Percentiles rank a stretch among this genome's conserved stretches.
These are phyloP conservation scores for Hirsutella minnesotensis DNA, from an alignment of 2,329 filamentous ascomycete genomes.

Conservation along the genomic window DNA sequence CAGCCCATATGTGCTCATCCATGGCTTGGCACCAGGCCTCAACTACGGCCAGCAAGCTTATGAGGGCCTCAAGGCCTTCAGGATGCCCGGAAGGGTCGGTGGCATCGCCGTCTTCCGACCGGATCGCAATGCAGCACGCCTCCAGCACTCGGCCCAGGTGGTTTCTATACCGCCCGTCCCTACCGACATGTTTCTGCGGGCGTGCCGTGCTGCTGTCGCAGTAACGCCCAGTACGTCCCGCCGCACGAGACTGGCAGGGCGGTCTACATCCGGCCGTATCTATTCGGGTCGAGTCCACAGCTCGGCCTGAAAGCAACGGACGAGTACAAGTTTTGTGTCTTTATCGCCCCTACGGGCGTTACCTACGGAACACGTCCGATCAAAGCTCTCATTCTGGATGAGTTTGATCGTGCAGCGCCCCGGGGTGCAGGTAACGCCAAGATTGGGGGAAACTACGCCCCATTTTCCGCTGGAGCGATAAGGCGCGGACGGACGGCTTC, in stretches of 20 bases:
- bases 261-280: conserved; percentile 82
- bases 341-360: conserved; percentile 81
- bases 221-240: conserved; percentile 54
- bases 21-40: conserved; percentile 87
- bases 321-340: conserved; percentile 86
- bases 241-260: conserved; percentile 80
- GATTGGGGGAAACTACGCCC: conserved; percentile 91
- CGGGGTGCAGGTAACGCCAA: conserved; percentile 87
- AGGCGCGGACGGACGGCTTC: conserved; percentile 64
- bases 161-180: conserved; percentile 77
- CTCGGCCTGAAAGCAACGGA: conserved; percentile 78
- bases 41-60: conserved; percentile 98
- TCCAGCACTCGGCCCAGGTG: conserved; percentile 74
- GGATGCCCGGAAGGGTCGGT: conserved; percentile 47
- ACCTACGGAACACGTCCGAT: conserved; percentile 87
- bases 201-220: no score
- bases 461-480: conserved; percentile 77
- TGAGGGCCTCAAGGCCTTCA: conserved; percentile 96
- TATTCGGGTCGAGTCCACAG: conserved; percentile 82
- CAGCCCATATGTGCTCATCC: conserved; percentile 76
- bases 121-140: conserved; percentile 67
- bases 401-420: conserved; percentile 76
- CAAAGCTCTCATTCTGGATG: conserved; percentile 77
- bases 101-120: conserved; percentile 81
- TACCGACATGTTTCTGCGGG: conserved; percentile 49